Conservation (phyloP, 495 filamentous ascomycete species). For the Penicillium roqueforti region DNA sequence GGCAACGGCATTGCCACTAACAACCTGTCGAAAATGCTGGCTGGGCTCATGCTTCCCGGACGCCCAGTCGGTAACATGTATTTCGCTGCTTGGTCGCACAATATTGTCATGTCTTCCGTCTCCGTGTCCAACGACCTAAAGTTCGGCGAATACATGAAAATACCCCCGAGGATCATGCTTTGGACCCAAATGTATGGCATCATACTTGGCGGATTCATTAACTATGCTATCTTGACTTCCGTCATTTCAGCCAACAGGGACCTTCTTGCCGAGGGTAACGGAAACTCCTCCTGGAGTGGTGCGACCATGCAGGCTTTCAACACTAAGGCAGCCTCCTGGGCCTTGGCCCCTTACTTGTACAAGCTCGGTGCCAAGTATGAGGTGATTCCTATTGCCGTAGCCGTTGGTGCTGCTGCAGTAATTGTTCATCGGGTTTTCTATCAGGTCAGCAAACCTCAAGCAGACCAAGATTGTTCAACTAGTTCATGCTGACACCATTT, state of each 20-base stretch:
- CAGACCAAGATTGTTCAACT: not conserved
- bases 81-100: slow-evolving; percentile 38
- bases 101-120: slow-evolving; percentile 30
- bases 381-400: slow-evolving; percentile 41
- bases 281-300: slow-evolving; percentile 47
- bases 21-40: slow-evolving; percentile 38
- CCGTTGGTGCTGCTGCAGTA: slow-evolving; percentile 38
- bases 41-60: slow-evolving; percentile 38
- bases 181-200: slow-evolving; percentile 41
- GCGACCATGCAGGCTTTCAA: slow-evolving; percentile 39
- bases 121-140: slow-evolving; percentile 35
- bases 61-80: slow-evolving; percentile 44
- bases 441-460: slow-evolving; percentile 21
- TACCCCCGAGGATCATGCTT: slow-evolving; percentile 44
- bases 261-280: slow-evolving; percentile 35
- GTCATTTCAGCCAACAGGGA: slow-evolving; percentile 35
- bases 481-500: not conserved
- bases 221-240: slow-evolving; percentile 46
- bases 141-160: slow-evolving; percentile 42
- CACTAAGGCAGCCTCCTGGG: slow-evolving; percentile 42
- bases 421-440: slow-evolving; percentile 39
- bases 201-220: slow-evolving; percentile 42
- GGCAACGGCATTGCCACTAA: slow-evolving; percentile 38
- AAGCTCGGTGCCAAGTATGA: slow-evolving; percentile 32
- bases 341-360: slow-evolving; percentile 41